These are phyloP conservation scores for Rauvolfia tetraphylla DNA, from an alignment of 257 asterid species.

Conservation along the genomic window DNA sequence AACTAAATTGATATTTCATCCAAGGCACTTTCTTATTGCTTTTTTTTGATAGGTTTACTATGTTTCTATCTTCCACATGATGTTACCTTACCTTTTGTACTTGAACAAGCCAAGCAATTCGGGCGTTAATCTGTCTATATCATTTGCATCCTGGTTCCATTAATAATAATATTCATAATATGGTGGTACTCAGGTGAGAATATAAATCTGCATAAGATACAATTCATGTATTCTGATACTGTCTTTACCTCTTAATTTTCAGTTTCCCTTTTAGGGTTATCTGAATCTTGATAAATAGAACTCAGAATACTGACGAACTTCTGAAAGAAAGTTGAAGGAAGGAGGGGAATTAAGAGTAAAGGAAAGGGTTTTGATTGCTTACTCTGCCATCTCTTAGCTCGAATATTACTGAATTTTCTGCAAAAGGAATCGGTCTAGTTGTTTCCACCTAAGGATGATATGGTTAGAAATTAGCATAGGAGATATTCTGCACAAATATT, in stretches of 20 bases:
- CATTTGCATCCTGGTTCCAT: neutral
- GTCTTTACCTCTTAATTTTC: neutral
- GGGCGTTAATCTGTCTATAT: neutral
- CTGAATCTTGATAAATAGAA: neutral
- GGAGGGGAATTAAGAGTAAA: neutral
- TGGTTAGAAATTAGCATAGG: neutral
- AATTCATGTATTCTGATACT: neutral
- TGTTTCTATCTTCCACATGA: too few relatives aligned
- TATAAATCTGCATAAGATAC: neutral
- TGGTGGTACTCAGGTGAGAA: neutral
- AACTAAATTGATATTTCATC: neutral
- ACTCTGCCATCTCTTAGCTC: conserved; percentile 86
- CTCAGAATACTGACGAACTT: too few relatives aligned
- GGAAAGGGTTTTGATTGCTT: conserved; percentile 26
- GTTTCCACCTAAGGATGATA: conserved; percentile 48
- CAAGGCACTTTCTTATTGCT: neutral
- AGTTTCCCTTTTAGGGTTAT: neutral
- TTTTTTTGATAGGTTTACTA: too few relatives aligned
- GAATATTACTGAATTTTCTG: conserved; percentile 63
- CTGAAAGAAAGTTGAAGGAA: neutral
- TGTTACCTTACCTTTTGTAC: too few relatives aligned
- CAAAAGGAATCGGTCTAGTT: conserved; percentile 65
- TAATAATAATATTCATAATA: neutral
- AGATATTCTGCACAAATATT: neutral
- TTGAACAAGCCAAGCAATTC: too few relatives aligned